Percentiles rank a stretch among this genome's conserved stretches.
Conservation (phyloP, 805 yeast genomes). For the Lipomyces yamanashiensis region DNA sequence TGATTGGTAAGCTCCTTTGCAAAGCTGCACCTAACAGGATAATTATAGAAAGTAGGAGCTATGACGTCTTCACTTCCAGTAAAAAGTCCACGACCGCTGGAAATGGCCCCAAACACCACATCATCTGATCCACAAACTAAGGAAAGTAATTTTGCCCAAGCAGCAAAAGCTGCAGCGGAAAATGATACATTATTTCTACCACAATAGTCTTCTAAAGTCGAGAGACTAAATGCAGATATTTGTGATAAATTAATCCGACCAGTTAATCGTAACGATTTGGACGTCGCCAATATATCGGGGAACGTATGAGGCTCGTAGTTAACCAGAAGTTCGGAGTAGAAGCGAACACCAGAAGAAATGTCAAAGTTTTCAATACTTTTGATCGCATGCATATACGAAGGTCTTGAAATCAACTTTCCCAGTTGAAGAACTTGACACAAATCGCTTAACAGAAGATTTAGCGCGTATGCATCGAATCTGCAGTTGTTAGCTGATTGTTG, state of each 20-base stretch:
- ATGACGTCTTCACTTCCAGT: slow-evolving; percentile 23
- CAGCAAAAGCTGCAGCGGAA: slow-evolving; percentile 21
- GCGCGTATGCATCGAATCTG: slow-evolving; percentile 33
- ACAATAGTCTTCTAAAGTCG: slow-evolving; percentile 1
- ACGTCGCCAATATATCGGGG: slow-evolving; percentile 12
- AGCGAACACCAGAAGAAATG: slow-evolving; percentile 2
- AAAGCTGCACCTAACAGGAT: slow-evolving; percentile 28
- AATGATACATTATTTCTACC: neutral
- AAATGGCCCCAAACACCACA: slow-evolving; percentile 38
- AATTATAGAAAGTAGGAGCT: slow-evolving; percentile 30
- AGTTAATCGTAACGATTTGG: neutral
- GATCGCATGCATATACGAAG: slow-evolving; percentile 9
- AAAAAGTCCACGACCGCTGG: slow-evolving; percentile 35
- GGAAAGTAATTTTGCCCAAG: slow-evolving; percentile 36
- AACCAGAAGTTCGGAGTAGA: neutral
- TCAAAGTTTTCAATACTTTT: slow-evolving; percentile 13
- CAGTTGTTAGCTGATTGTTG: neutral
- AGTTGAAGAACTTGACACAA: neutral
- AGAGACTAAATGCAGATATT: neutral
- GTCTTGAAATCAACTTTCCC: neutral
- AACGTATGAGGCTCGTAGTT: slow-evolving; percentile 17
- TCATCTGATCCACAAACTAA: slow-evolving; percentile 25
- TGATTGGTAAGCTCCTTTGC: neutral
- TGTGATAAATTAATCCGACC: neutral
- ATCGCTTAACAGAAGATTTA: slow-evolving; percentile 25